Base-by-base conservation (phyloP, 176 grass and related monocot genomes). In the Cocos nucifera region DNA sequence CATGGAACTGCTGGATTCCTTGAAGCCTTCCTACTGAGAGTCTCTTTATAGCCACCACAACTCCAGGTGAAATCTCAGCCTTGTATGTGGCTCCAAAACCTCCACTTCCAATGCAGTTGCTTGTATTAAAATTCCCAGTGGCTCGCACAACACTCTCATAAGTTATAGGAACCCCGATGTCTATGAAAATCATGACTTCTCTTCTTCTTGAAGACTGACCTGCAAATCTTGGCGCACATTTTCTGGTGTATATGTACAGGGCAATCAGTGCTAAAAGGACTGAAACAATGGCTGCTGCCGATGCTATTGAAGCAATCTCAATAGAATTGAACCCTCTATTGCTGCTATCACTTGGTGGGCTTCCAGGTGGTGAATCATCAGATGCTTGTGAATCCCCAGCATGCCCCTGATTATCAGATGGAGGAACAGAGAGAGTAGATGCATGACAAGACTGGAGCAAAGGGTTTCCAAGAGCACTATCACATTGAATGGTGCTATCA, bases 1-100 rank as follows among this genome's bases (percentile, higher is more conserved):
- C 90, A 73, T 95, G 70, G 25, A 95, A 95, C 73, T 95, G 90
- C 57, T 95, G 83, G 24, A 78, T 54, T 51, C 90, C 90, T 63
- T 95, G 86, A 54, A 95, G 86, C 58, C 79, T 86, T 48, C 90
- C 90, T 24, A 95, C 86, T 62, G 86, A 89, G 48, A 95, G 90
- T 30, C 90, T 82, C 54, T 95, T 95, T 69, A 95, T 95, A 65
- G 90, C 90, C 32, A 95, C 90, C 66, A 95, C 56, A 56, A 95
- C 86, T 76, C 82, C 83, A 68, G 90, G 86, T 61, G 90, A 75
- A 80, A 95, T 90, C 77, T 95, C 90, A 53, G 90, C 90, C 63
- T 95, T 95, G 78, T 95, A 95, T 26, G 90, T 95, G 62, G 90
- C 90, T 65, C 90, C 90, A 52, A 95, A 95, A 54, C 90, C 90